Evolutionary conservation across 2,329 filamentous ascomycete species (phyloP), one percentile per base, ranked within the genome.

Genomic region (Calcarisporium arbuscula): DNA sequence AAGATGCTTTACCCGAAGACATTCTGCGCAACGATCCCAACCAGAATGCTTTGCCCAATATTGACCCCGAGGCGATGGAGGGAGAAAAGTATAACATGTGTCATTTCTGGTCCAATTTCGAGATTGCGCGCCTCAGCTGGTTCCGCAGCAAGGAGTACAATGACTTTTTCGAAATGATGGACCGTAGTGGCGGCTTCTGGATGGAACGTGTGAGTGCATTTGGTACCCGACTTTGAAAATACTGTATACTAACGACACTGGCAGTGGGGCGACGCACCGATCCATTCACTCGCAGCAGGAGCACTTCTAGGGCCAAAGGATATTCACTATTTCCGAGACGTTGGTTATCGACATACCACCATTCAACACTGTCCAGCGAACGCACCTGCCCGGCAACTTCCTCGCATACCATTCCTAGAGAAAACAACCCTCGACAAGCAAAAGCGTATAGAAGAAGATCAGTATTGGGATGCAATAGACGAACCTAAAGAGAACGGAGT

Each of bases 31-130:
- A 77, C 32, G 84, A 94, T 41, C 80, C 85, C 17, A 79, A 77
- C 23, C 72, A 73, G 35, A 79, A 80, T 43, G 74, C 74, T 21
- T 64, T 87, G n/a, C 80, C 82, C 19, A 80, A 92, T 27, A 84
- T 95, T 37, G 87, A 96, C 53, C 80, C 83, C 0, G 89, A 96
- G 54, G 77, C 81, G 27, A 98, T 98, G 92, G 90, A 96, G 57
- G 87, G 88, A 44, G 92, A 98, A 60, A 85, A 81, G 51, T 98
- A 98, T 72, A 98, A 98, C 67, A 98, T 98, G 92, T 98, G 92
- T 60, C 92, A 98, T 68, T 98, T 95, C 70, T 98, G 92, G 92
- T 95, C 88, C 60, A 98, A 98, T 61, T 98, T 98, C 49, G 92
- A 98, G 62, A 98, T 98, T 64, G 92, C 92, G 11, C 80, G 81